Conservation (phyloP, 345 rosid species). For the Brassica cretica region DNA sequence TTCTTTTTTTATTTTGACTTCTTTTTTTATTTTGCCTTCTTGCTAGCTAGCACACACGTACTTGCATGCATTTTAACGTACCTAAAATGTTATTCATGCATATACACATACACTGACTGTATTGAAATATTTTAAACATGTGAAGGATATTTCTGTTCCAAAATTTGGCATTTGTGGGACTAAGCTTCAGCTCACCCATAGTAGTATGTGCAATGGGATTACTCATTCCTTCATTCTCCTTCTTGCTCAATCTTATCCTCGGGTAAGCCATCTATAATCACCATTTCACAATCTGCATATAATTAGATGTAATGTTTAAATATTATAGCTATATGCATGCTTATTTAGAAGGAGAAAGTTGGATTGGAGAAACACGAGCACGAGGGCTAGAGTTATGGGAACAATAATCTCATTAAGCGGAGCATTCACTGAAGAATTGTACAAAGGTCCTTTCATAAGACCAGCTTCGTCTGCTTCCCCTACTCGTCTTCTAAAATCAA, state of each 20-base stretch:
- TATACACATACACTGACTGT: neutral
- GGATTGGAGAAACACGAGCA: slow-evolving; percentile 52
- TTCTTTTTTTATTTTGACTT: neutral
- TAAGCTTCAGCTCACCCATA: slow-evolving; percentile 73
- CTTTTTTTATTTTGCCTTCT: neutral
- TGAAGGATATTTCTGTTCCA: slow-evolving; percentile 63
- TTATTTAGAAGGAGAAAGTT: slow-evolving; percentile 46
- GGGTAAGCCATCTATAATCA: slow-evolving; percentile 43
- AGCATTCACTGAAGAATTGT: slow-evolving; percentile 48
- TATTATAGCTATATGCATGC: neutral
- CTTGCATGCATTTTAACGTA: slow-evolving; percentile 25
- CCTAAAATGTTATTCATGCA: slow-evolving; percentile 4
- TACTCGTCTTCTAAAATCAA: slow-evolving; percentile 29
- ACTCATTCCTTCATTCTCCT: slow-evolving; percentile 61
- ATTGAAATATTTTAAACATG: slow-evolving; percentile 3
- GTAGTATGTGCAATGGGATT: slow-evolving; percentile 84
- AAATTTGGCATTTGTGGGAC: slow-evolving; percentile 66
- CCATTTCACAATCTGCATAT: neutral
- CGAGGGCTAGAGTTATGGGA: slow-evolving; percentile 51
- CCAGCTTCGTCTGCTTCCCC: slow-evolving; percentile 43
- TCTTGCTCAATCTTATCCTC: slow-evolving; percentile 55
- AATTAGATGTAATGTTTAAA: neutral
- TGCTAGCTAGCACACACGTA: neutral
- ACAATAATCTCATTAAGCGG: slow-evolving; percentile 57
- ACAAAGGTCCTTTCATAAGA: slow-evolving; percentile 60